These are phyloP conservation scores for Orbilia javanica DNA, from an alignment of 2,329 filamentous ascomycete species.

Conservation along the genomic window DNA sequence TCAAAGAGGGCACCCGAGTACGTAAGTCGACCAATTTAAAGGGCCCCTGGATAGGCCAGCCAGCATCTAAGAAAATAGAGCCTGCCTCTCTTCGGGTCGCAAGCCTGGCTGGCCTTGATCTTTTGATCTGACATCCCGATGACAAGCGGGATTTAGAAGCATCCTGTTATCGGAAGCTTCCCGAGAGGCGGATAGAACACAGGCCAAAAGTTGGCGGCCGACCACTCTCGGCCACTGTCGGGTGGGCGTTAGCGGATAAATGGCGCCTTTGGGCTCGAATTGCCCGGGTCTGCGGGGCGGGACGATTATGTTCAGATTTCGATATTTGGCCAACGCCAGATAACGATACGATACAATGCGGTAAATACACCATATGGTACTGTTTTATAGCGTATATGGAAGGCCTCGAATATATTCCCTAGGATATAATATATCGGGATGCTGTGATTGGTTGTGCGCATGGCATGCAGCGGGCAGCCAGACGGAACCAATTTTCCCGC, in stretches of 20 bases:
- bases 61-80: slow-evolving; percentile 1
- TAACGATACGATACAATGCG: not conserved
- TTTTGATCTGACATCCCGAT: slow-evolving; percentile 44
- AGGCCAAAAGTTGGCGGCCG: slow-evolving; percentile 18
- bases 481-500: slow-evolving; percentile 28
- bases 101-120: not conserved
- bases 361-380: too few species aligned
- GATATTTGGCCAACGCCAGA: too few species aligned
- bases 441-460: too few species aligned
- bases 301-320: not conserved
- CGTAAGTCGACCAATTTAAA: not conserved
- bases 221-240: slow-evolving; percentile 26
- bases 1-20: not conserved
- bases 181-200: slow-evolving; percentile 36
- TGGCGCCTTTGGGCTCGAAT: slow-evolving; percentile 29
- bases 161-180: slow-evolving; percentile 51
- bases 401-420: too few species aligned
- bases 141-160: slow-evolving; percentile 52
- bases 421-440: too few species aligned
- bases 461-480: not conserved
- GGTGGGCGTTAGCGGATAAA: slow-evolving; percentile 29
- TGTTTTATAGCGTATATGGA: too few species aligned
- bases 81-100: slow-evolving; percentile 20
- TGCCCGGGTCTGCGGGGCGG: slow-evolving; percentile 15
- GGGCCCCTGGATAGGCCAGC: not conserved